Evolutionary conservation across 805 yeast genomes (phyloP).

Genomic region (Candida nemodendra): DNA sequence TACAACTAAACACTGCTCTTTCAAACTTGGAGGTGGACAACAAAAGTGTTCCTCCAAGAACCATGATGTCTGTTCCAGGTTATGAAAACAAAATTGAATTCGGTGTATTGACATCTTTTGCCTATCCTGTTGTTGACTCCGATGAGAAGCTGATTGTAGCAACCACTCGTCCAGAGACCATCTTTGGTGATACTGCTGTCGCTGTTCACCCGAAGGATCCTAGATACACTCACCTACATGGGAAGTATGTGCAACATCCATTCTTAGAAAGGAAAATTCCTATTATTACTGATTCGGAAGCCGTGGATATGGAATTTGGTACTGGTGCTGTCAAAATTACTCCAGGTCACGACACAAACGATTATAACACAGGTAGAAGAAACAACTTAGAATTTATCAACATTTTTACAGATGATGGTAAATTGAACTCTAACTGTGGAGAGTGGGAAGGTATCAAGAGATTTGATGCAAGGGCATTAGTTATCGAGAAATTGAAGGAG

Average conservation of each 20-base stretch:
- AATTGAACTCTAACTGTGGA: slow-evolving; percentile 88
- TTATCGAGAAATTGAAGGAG: slow-evolving; percentile 75
- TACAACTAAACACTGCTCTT: slow-evolving; percentile 88
- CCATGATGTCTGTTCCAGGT: slow-evolving; percentile 80
- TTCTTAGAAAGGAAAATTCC: slow-evolving; percentile 83
- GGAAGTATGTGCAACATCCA: slow-evolving; percentile 89
- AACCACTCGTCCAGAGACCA: slow-evolving; percentile 97
- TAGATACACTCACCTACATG: slow-evolving; percentile 92
- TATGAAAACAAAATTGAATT: slow-evolving; percentile 89
- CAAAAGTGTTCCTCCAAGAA: slow-evolving; percentile 81
- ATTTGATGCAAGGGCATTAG: slow-evolving; percentile 87
- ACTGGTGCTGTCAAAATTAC: slow-evolving; percentile 99
- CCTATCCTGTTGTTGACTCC: slow-evolving; percentile 81
- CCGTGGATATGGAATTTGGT: slow-evolving; percentile 99
- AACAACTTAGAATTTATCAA: slow-evolving; percentile 83
- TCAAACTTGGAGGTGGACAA: slow-evolving; percentile 96
- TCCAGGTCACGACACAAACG: slow-evolving; percentile 97
- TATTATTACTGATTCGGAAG: slow-evolving; percentile 83
- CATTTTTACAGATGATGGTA: slow-evolving; percentile 89
- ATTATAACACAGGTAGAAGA: slow-evolving; percentile 95
- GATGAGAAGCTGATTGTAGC: slow-evolving; percentile 91
- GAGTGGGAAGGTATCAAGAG: slow-evolving; percentile 89
- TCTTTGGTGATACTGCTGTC: slow-evolving; percentile 96
- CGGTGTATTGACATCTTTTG: slow-evolving; percentile 95
- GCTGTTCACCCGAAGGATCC: slow-evolving; percentile 97